These are phyloP conservation scores for Penicillium italicum DNA, from an alignment of 2,329 filamentous ascomycete species.

Conservation along the genomic window DNA sequence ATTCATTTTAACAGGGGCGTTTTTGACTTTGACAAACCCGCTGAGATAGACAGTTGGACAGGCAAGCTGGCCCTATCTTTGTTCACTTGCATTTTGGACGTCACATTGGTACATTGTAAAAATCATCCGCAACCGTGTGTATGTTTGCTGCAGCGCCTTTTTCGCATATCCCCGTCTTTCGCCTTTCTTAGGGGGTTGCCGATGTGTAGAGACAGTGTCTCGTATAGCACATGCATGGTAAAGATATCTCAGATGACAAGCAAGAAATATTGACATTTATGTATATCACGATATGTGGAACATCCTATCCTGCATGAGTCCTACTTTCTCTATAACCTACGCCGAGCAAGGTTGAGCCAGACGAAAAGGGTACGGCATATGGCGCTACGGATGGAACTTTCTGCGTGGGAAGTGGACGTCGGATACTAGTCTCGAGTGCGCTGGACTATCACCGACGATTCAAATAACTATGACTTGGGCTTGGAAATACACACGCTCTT, in stretches of 20 bases:
- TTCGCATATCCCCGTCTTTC: background rate
- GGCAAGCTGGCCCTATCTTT: conserved; percentile 5
- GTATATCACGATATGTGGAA: background rate
- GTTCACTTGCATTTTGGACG: conserved; percentile 1
- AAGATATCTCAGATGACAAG: background rate
- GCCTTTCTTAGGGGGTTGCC: background rate
- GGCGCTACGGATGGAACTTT: background rate
- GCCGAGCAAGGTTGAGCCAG: background rate
- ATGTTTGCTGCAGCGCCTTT: background rate
- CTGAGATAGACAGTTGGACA: background rate
- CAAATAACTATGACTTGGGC: background rate
- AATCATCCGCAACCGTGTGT: background rate
- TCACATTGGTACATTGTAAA: conserved; percentile 1
- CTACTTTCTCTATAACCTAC: background rate
- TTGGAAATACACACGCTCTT: background rate
- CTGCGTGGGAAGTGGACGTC: background rate
- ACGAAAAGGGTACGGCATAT: background rate
- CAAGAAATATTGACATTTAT: background rate
- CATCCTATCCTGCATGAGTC: background rate
- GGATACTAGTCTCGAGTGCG: background rate
- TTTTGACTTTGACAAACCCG: background rate
- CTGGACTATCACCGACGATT: background rate
- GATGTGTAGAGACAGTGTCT: background rate
- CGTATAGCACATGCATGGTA: background rate
- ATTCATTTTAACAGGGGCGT: background rate